A percentile compares a stretch with the other conserved stretches of the same genome.
These are phyloP conservation scores for Boletus hoseneyae DNA, from an alignment of 1,284 basidiomycete genomes.

Conservation along the genomic window DNA sequence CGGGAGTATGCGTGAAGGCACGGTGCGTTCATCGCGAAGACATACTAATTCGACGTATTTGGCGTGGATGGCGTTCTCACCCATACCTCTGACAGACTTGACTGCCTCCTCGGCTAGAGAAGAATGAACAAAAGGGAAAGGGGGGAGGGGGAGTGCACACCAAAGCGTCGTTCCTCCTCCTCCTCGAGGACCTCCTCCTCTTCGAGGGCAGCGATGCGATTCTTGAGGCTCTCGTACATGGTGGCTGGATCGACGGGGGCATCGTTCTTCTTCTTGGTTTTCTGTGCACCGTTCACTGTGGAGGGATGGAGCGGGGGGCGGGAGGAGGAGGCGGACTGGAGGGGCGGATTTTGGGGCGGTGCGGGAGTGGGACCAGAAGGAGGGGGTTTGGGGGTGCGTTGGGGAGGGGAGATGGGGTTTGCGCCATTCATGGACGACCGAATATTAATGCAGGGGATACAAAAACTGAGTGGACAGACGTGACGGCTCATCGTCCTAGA, in stretches of 20 bases:
- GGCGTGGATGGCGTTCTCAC: slow-evolving; percentile 72
- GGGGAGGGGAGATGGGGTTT: background rate
- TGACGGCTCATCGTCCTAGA: background rate
- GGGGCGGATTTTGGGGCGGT: slow-evolving; percentile 36
- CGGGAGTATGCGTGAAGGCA: slow-evolving; percentile 18
- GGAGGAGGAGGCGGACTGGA: slow-evolving; percentile 27
- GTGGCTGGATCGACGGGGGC: slow-evolving; percentile 70
- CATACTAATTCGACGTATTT: slow-evolving; percentile 82
- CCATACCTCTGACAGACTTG: slow-evolving; percentile 73
- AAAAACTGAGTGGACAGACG: slow-evolving; percentile 27
- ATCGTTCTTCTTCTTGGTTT: slow-evolving; percentile 68
- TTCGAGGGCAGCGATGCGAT: slow-evolving; percentile 77
- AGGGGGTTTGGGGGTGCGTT: slow-evolving; percentile 36
- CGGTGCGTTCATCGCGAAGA: slow-evolving; percentile 16
- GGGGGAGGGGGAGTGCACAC: slow-evolving; percentile 41
- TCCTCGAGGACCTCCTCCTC: slow-evolving; percentile 81
- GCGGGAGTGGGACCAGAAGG: slow-evolving; percentile 60
- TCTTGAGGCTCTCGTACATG: slow-evolving; percentile 84
- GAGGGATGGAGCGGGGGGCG: slow-evolving; percentile 32
- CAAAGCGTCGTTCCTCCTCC: slow-evolving; percentile 72
- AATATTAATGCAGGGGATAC: slow-evolving; percentile 24
- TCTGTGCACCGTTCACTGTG: slow-evolving; percentile 44
- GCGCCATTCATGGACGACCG: slow-evolving; percentile 32
- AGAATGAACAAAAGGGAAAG: slow-evolving; percentile 11
- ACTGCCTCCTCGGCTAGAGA: slow-evolving; percentile 75